Conservation (phyloP, 2,329 filamentous ascomycete genomes). For the Aspergillus quadricinctus region DNA sequence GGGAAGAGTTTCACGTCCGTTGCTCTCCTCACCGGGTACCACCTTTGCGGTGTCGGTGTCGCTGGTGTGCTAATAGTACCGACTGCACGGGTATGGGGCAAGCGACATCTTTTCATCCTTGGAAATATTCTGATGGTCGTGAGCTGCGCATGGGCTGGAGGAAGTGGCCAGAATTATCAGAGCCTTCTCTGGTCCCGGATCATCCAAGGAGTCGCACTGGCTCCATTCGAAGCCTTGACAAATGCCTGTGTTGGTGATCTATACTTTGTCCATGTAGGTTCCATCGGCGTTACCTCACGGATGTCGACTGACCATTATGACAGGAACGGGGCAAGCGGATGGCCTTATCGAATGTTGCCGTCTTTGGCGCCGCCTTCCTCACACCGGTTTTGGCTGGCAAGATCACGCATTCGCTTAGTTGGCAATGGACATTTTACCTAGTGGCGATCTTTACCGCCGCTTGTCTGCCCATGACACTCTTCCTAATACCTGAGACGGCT, state of each 20-base stretch:
- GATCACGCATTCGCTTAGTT: slow-evolving; percentile 71
- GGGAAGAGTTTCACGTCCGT: slow-evolving; percentile 64
- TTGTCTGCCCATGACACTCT: slow-evolving; percentile 66
- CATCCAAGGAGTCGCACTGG: slow-evolving; percentile 79
- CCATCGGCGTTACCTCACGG: background rate
- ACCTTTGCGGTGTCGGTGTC: slow-evolving; percentile 75
- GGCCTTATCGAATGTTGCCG: slow-evolving; percentile 70
- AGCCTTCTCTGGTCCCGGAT: slow-evolving; percentile 74
- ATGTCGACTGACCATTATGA: background rate
- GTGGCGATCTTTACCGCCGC: slow-evolving; percentile 75
- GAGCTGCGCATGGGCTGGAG: slow-evolving; percentile 74
- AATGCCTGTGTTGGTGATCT: slow-evolving; percentile 87
- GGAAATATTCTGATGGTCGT: slow-evolving; percentile 69
- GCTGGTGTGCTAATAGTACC: slow-evolving; percentile 83
- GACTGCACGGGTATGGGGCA: slow-evolving; percentile 85
- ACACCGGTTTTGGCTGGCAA: slow-evolving; percentile 90
- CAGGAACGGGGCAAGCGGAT: slow-evolving; percentile 76
- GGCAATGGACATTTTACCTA: slow-evolving; percentile 85
- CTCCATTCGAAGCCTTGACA: slow-evolving; percentile 84
- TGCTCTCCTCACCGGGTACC: slow-evolving; percentile 81
- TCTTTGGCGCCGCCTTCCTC: slow-evolving; percentile 68
- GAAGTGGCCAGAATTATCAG: slow-evolving; percentile 61
- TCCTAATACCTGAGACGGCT: slow-evolving; percentile 82
- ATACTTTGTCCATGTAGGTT: slow-evolving; percentile 76
- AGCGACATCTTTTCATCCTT: slow-evolving; percentile 79